phyloP scores from a whole-genome alignment of 2,329 filamentous ascomycete species.

The Thelonectria olida region DNA sequence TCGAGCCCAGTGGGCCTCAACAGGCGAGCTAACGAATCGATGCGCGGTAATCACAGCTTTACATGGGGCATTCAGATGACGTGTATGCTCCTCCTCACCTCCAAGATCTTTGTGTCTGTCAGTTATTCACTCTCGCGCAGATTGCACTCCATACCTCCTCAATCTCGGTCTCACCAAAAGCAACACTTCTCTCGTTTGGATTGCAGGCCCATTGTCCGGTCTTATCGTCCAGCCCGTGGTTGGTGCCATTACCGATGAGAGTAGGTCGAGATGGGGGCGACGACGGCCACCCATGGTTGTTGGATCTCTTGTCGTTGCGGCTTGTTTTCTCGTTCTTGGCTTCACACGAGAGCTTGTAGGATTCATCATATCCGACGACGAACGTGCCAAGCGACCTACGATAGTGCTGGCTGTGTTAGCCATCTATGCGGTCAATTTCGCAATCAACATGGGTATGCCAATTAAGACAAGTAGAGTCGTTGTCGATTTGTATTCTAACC shows the following conservation, averaged over 20 bases:
- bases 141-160: slow-evolving; percentile 96
- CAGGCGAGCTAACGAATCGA: not conserved
- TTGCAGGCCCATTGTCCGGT: slow-evolving; percentile 93
- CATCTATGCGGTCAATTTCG: slow-evolving; percentile 92
- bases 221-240: slow-evolving; percentile 94
- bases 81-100: slow-evolving; percentile 63
- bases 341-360: slow-evolving; percentile 89
- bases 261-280: slow-evolving; percentile 86
- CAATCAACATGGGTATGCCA: slow-evolving; percentile 84
- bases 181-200: slow-evolving; percentile 92
- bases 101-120: not conserved
- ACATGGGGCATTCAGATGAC: slow-evolving; percentile 98
- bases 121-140: slow-evolving; percentile 49
- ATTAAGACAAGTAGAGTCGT: not conserved
- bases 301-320: slow-evolving; percentile 78
- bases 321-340: slow-evolving; percentile 81
- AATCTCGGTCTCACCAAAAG: slow-evolving; percentile 91
- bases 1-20: not conserved
- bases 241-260: slow-evolving; percentile 88
- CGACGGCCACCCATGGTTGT: slow-evolving; percentile 87
- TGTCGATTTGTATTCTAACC: slow-evolving; percentile 16
- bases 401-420: slow-evolving; percentile 81
- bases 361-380: slow-evolving; percentile 71
- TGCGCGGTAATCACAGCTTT: slow-evolving; percentile 72
- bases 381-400: slow-evolving; percentile 64